These are phyloP conservation scores for Aureobasidium zeae DNA, from an alignment of 2,329 filamentous ascomycete species.

Conservation along the genomic window DNA sequence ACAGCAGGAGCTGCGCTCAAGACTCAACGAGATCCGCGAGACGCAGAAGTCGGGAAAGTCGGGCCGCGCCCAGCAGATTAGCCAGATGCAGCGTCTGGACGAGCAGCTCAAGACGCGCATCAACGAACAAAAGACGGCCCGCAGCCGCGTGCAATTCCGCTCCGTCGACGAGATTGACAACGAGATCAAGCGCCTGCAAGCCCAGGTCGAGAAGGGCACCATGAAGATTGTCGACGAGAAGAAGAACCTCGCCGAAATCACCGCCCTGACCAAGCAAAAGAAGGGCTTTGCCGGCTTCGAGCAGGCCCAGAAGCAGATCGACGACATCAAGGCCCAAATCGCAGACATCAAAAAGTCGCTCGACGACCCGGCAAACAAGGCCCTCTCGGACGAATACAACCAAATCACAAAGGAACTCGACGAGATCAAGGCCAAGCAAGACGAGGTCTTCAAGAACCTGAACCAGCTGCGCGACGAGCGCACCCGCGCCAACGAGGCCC, in stretches of 20 bases:
- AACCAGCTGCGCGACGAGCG: conserved; percentile 78
- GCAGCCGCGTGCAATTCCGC: conserved; percentile 75
- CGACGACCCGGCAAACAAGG: conserved; percentile 85
- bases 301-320: conserved; percentile 77
- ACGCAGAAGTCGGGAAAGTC: conserved; percentile 85
- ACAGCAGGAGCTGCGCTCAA: conserved; percentile 72
- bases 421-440: conserved; percentile 81
- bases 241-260: conserved; percentile 79
- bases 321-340: conserved; percentile 77
- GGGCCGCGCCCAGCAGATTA: conserved; percentile 65
- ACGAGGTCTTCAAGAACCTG: conserved; percentile 80
- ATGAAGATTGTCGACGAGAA: conserved; percentile 98
- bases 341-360: conserved; percentile 79
- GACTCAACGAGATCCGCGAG: conserved; percentile 74
- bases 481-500: conserved; percentile 70
- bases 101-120: conserved; percentile 79
- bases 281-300: conserved; percentile 87
- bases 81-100: conserved; percentile 88
- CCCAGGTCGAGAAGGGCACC: conserved; percentile 75
- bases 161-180: conserved; percentile 77
- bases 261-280: conserved; percentile 72
- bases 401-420: conserved; percentile 82
- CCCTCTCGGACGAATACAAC: conserved; percentile 76
- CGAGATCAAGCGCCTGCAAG: conserved; percentile 71
- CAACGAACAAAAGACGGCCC: conserved; percentile 76